Evolutionary conservation across 2,329 filamentous ascomycete genomes (phyloP), one percentile per base, ranked within the genome.

Genomic region (Curvularia hawaiiensis): DNA sequence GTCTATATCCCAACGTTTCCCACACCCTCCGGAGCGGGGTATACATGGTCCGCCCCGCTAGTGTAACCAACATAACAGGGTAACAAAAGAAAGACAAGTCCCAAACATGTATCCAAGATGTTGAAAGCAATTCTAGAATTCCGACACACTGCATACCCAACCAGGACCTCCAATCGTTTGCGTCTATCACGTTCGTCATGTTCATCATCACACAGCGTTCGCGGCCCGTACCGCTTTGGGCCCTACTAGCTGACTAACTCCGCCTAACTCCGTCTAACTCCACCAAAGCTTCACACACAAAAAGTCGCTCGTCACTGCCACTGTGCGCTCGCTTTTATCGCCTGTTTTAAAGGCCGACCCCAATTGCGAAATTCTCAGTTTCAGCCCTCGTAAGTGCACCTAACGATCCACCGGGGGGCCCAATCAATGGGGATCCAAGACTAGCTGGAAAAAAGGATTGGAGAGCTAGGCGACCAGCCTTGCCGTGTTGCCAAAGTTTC

Each of bases 251-350:
- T 14, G n/a, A n/a, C n/a, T n/a, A n/a, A n/a, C n/a, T n/a, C n/a
- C n/a, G n/a, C n/a, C n/a, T 2, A 56, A 52, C 28, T 51, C 35
- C 38, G 49, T 16, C 43, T 48, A 56, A 35, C 18, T 44, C 50
- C 44, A 31, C 44, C 35, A 18, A 53, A 28, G n/a, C 52, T 43
- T 44, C 44, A 18, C 26, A 7, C 22, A n/a, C 12, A 31, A 18
- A 38, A 30, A 16, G 18, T 24, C 26, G 22, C 44, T 14, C 11
- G 8, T 31, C 30, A 31, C 30, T 31, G 30, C 8, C 10, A 31
- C 4, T 28, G 9, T 28, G 26, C 6, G 4, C 9, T 7, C 26
- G 26, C 26, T 8, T 2, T 7, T 28, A 28, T 28, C 9, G 9
- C 26, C 9, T 9, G 26, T 28, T 28, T 8, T 2, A 28, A 28